phyloP scores from a whole-genome alignment of 495 filamentous ascomycete species.

The Neurospora sp. region DNA sequence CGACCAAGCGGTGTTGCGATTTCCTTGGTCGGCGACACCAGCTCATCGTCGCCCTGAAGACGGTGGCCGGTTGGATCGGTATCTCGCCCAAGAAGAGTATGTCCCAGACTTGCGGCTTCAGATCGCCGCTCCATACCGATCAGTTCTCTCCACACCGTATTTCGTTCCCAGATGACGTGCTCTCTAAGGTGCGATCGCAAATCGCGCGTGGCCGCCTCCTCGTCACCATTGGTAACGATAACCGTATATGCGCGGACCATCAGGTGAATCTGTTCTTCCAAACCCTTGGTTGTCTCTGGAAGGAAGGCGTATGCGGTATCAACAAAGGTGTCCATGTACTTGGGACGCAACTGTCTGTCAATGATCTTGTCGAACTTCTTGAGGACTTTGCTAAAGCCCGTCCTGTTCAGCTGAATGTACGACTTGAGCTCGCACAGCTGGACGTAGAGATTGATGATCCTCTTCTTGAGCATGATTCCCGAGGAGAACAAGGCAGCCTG shows the following conservation, averaged over 20 bases:
- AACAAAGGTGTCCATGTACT: conserved; percentile 66
- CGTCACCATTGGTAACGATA: conserved; percentile 70
- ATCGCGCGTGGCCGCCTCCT: conserved; percentile 64
- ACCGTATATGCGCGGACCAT: conserved; percentile 74
- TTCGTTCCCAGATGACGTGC: conserved; percentile 98
- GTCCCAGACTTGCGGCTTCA: conserved; percentile 86
- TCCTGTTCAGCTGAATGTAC: conserved; percentile 91
- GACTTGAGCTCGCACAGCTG: conserved; percentile 92
- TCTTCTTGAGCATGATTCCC: conserved; percentile 82
- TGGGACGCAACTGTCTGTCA: conserved; percentile 61
- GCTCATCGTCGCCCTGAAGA: conserved; percentile 70
- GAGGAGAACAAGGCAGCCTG: conserved; percentile 65
- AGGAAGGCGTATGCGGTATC: conserved; percentile 67
- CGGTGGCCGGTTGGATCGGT: conserved; percentile 56
- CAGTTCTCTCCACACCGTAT: conserved; percentile 98
- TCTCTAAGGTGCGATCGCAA: conserved; percentile 85
- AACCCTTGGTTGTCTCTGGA: conserved; percentile 51
- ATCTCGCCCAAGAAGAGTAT: conserved; percentile 69
- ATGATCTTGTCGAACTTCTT: conserved; percentile 99
- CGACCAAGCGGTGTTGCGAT: conserved; percentile 72
- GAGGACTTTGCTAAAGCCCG: conserved; percentile 87
- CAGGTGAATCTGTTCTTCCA: conserved; percentile 58
- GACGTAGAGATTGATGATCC: conserved; percentile 77
- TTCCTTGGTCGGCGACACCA: conserved; percentile 46
- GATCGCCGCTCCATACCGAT: conserved; percentile 96